Base-by-base conservation (phyloP, 129 eudicot species). In the Mikania micrantha region DNA sequence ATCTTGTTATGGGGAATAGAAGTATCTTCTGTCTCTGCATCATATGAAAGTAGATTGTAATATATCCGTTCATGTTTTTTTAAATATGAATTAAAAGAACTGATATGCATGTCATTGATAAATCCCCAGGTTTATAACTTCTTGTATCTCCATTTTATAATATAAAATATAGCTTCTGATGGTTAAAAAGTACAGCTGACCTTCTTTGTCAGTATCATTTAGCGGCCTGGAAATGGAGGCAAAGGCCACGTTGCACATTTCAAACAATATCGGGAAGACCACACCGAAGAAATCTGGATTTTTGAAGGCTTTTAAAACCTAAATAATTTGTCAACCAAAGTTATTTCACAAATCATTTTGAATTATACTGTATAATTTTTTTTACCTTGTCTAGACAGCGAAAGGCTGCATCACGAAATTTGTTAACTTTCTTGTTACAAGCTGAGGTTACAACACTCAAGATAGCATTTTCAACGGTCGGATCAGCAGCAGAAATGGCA, bases 391-490 rank as follows among this genome's bases (percentile, higher is more conserved):
- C 95, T 75, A 93, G 89, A 76, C 90, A 83, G 75, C 61, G 66
- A 63, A 88, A 84, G 68, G 88, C 98, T 57, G 98, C 95, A 70
- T 89, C 95, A n/a, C 91, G 88, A 71, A 82, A 93, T 70, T 77
- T 86, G 74, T 84, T 85, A 56, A 69, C 75, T 61, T 86, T 93
- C 77, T 93, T 93, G 61, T 77, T 68, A 79, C 98, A 93, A 47
- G 91, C 96, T 35, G 96, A 71, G 4, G 78, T 71, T 47, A 86
- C 64, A 65, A 93, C 81, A 72, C 70, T 82, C 78, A 93, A 77
- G 73, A 93, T 78, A 64, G 86, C 83, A 78, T 65, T 75, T 66
- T 92, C 85, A 27, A 77, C 44, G 44, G 89, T 77, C 36, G 95
- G 82, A 79, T 78, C 88, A 41, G 79, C 64, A 44, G 83, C 82